Evolutionary conservation across 164 flowering plant species (phyloP), one percentile per base, ranked within the genome.

Genomic region (Sextonia rubra): DNA sequence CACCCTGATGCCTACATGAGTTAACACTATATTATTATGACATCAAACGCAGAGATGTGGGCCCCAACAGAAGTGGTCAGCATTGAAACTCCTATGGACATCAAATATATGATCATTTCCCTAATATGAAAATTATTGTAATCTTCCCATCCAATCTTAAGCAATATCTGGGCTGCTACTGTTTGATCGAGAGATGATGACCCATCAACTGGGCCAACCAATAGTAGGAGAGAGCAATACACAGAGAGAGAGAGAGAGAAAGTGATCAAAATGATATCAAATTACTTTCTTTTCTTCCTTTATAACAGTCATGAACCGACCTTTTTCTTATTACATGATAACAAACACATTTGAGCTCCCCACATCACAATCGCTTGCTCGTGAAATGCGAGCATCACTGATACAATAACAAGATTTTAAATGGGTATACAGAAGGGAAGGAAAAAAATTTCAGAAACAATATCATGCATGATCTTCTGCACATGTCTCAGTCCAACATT

Each of bases 401-500:
- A 37, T 18, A 61, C 1, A 61, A 61, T 61, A n/a, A 12, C 22
- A 26, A 49, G 23, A 55, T 24, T 18, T 27, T 32, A 25, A 24
- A 20, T 37, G 27, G 5, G 24, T 47, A 70, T 22, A 29, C 12
- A 29, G 17, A 52, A 23, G 12, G 6, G 49, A 12, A 47, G 11
- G 30, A 29, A 58, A 70, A 27, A 58, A 6, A 6, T 5, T 14
- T 23, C 37, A 66, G 22, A 56, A 48, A 25, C 3, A 26, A 47
- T 1, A 68, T 12, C 64, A 25, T 12, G 2, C 27, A 6, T 7
- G 12, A n/a, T 29, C 64, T 56, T 15, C 20, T 22, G 64, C 64
- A 24, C 25, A 9, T 37, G 55, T 20, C 69, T n/a, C n/a, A n/a
- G 66, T 76, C 86, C 0, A 37, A 77, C 27, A 77, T 74, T 63